A percentile compares a stretch with the other conserved stretches of the same genome.
These are phyloP conservation scores for Castanea sativa DNA, from an alignment of 306 rosid genomes.

Conservation along the genomic window DNA sequence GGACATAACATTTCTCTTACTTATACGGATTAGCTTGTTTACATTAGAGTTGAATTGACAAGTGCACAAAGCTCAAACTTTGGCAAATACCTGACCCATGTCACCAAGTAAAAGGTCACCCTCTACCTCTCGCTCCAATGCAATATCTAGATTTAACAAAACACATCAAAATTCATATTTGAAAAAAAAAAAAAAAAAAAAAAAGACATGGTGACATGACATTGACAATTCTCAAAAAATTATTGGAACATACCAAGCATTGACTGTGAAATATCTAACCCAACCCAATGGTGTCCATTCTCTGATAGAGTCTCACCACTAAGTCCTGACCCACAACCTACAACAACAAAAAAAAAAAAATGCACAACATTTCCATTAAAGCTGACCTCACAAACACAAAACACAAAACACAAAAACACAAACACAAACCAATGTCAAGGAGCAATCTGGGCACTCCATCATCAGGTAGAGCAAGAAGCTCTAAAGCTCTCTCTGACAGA, in stretches of 20 bases:
- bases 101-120: conserved; percentile 91
- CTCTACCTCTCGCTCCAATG: conserved; percentile 80
- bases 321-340: conserved; percentile 96
- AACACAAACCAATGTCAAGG: conserved; percentile 68
- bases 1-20: too few relatives aligned
- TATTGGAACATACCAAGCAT: conserved; percentile 69
- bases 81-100: conserved; percentile 87
- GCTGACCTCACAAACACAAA: too few relatives aligned
- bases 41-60: background rate
- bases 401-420: background rate
- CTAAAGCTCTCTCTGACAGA: conserved; percentile 79
- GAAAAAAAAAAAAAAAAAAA: background rate
- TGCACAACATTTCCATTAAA: too few relatives aligned
- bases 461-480: conserved; percentile 77
- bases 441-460: conserved; percentile 77
- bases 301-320: conserved; percentile 86
- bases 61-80: background rate
- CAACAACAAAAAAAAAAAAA: background rate
- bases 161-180: background rate
- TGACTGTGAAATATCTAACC: conserved; percentile 85
- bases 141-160: conserved; percentile 50
- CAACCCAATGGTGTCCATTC: conserved; percentile 88
- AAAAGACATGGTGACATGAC: too few relatives aligned
- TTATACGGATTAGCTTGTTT: too few relatives aligned
- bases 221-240: background rate